Conservation (phyloP, 352 stramenopile genomes). For the Pythium scleroteichum region DNA sequence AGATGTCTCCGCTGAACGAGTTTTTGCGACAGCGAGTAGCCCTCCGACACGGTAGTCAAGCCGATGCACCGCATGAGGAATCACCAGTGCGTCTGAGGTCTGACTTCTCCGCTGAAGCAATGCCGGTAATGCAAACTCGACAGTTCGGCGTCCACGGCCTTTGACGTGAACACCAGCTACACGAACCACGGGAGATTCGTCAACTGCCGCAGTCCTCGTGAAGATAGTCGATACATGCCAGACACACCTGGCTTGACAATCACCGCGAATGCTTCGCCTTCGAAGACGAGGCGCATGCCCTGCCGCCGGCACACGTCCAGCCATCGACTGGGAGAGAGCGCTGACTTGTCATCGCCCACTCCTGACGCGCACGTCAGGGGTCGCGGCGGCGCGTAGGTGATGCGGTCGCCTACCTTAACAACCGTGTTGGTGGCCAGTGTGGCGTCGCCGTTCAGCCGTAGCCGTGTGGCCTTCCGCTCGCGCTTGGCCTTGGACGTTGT, state of each 20-base stretch:
- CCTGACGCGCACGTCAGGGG: neutral
- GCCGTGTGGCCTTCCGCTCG: constrained; percentile 39
- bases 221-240: neutral
- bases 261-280: constrained; percentile 44
- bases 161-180: constrained; percentile 63
- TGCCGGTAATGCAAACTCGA: constrained; percentile 46
- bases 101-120: constrained; percentile 26
- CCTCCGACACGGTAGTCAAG: constrained; percentile 64
- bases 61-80: constrained; percentile 53
- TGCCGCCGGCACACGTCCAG: constrained; percentile 43
- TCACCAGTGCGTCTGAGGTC: constrained; percentile 19
- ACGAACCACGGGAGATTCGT: neutral
- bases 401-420: constrained; percentile 32
- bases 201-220: neutral
- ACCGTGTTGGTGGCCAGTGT: constrained; percentile 34
- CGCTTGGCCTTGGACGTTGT: constrained; percentile 73
- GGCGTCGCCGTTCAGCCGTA: constrained; percentile 47
- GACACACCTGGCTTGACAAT: constrained; percentile 53
- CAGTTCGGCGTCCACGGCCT: constrained; percentile 45
- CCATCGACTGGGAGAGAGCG: constrained; percentile 28
- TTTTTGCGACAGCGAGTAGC: constrained; percentile 63
- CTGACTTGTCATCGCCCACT: neutral
- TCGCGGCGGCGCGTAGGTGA: constrained; percentile 27
- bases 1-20: constrained; percentile 39
- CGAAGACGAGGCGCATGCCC: constrained; percentile 57